Conservation (phyloP, 1,284 basidiomycete genomes). For the Leccinum colubrinum region DNA sequence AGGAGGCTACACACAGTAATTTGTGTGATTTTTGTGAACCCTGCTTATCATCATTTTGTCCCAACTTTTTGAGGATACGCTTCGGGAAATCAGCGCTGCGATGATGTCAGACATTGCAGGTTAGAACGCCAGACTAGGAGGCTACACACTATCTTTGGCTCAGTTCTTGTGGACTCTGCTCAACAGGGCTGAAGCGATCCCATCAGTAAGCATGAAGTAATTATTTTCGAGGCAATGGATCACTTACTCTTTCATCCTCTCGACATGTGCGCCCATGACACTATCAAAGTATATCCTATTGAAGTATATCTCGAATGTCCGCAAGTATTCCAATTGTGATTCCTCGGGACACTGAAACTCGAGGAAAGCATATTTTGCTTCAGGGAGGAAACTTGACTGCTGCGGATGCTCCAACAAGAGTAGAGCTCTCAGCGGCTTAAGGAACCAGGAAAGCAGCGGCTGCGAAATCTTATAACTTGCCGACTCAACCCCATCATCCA, state of each 20-base stretch:
- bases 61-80: background rate
- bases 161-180: background rate
- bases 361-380: constrained; percentile 3
- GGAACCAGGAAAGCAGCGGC: no score
- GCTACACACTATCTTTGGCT: background rate
- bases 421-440: no score
- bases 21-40: no score
- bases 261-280: background rate
- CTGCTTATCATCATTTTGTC: no score
- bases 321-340: background rate
- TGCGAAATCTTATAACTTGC: no score
- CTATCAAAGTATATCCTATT: constrained; percentile 36
- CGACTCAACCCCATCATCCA: no score
- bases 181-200: background rate
- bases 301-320: constrained; percentile 45
- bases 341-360: background rate
- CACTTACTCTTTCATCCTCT: background rate
- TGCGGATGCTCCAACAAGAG: no score
- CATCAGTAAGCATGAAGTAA: background rate
- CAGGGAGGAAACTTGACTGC: background rate
- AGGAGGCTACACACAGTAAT: no score
- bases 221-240: background rate
- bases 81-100: background rate
- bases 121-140: background rate
- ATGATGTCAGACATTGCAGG: background rate